Percentiles rank a stretch among this genome's conserved stretches.
These are phyloP conservation scores for Neopestalotiopsis rosae DNA, from an alignment of 2,329 filamentous ascomycete genomes.

Conservation along the genomic window DNA sequence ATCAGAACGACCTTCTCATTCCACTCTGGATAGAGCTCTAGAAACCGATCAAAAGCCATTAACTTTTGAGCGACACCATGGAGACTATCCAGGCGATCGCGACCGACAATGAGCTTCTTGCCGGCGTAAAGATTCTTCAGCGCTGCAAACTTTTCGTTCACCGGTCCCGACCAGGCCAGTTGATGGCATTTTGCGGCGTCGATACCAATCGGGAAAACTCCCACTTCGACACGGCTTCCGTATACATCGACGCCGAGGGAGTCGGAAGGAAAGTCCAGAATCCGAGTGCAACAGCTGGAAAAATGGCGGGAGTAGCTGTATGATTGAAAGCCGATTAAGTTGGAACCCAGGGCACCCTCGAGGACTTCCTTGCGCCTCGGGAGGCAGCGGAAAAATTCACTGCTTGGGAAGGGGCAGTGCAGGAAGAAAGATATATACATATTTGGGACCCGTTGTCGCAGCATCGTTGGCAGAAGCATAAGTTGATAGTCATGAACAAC, in stretches of 20 bases:
- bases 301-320: conserved; percentile 96
- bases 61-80: conserved; percentile 95
- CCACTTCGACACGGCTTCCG: conserved; percentile 86
- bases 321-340: conserved; percentile 94
- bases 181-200: conserved; percentile 81
- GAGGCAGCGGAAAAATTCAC: no score
- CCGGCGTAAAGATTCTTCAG: conserved; percentile 81
- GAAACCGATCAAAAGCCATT: conserved; percentile 90
- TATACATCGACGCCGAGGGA: conserved; percentile 86
- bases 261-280: conserved; percentile 89
- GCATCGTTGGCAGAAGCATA: conserved; percentile 84
- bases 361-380: conserved; percentile 88
- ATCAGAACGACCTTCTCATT: conserved; percentile 90
- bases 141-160: conserved; percentile 73
- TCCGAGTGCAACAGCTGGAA: conserved; percentile 88
- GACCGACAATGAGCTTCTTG: conserved; percentile 93
- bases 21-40: conserved; percentile 91
- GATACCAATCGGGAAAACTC: conserved; percentile 94
- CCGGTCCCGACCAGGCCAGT: conserved; percentile 72
- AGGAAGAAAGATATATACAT: conserved; percentile 96
- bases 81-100: conserved; percentile 91
- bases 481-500: conserved; percentile 95
- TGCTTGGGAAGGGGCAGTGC: conserved; percentile 93
- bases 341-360: conserved; percentile 87
- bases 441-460: conserved; percentile 83